Evolutionary conservation across 495 filamentous ascomycete genomes (phyloP), one percentile per base, ranked within the genome.

Genomic region (Hypoxylon crocopeplum): DNA sequence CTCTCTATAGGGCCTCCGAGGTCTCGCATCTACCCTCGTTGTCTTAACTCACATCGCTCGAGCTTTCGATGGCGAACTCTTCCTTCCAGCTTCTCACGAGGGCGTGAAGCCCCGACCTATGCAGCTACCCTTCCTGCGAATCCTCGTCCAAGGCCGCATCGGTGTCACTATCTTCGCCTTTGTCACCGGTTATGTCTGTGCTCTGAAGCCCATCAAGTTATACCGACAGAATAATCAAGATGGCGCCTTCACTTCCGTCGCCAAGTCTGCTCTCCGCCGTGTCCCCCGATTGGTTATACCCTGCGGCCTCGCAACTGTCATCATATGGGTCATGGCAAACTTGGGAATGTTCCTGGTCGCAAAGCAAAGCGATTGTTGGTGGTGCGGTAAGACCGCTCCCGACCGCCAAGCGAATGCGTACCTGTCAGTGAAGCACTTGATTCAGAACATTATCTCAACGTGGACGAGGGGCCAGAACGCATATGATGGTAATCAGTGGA

Each of bases 401-500:
- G 75, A 77, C 65, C 75, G 75, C n/a, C 65, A 64, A 27, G 42
- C 54, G 41, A 70, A 67, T 30, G 69, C 67, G 19, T 71, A 60
- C 37, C 62, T 64, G 1, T 69, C 71, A 21, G 60, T 79, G 33
- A 75, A 74, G 41, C 56, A 70, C 41, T 59, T 75, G 36, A 48
- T 77, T 16, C 62, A 74, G 45, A 81, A 79, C 56, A 75, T 84
- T 45, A 69, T 83, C 12, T 74, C 71, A 16, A 82, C 79, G 1
- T 88, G 86, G 86, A 82, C 82, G 7, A 77, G 69, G n/a, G 78
- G 78, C 3, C 78, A 73, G 51, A 86, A 84, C 68, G 70, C 74
- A 13, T 89, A 86, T 58, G 86, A 88, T 59, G 80, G 79, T 21
- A 84, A 87, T 40, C 84, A 87, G 62, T 89, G 86, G 86, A 85